Conservation (phyloP, 129 eudicot species). For the Sambucus nigra region DNA sequence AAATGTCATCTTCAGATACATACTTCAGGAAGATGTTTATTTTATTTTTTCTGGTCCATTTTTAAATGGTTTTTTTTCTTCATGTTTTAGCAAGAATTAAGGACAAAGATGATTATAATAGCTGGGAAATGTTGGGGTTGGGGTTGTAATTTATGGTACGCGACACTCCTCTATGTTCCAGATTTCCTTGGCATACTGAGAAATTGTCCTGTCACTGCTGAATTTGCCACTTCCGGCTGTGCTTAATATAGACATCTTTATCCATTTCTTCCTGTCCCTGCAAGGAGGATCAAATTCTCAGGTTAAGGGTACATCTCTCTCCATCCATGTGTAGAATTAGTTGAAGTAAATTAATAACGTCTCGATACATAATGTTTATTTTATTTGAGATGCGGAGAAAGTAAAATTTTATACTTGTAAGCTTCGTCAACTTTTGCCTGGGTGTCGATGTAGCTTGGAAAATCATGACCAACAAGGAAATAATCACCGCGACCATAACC, state of each 20-base stretch:
- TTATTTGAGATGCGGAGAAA: background rate
- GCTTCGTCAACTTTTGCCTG: conserved; percentile 90
- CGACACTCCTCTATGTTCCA: conserved; percentile 76
- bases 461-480: conserved; percentile 94
- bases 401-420: conserved; percentile 61
- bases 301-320: background rate
- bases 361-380: too few species aligned
- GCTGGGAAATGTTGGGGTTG: background rate
- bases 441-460: conserved; percentile 82
- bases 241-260: conserved; percentile 90
- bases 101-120: background rate
- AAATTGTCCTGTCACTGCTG: conserved; percentile 93
- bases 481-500: conserved; percentile 99
- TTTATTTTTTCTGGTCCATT: too few species aligned
- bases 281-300: background rate
- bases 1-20: background rate
- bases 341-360: too few species aligned
- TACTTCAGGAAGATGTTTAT: background rate
- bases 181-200: conserved; percentile 85
- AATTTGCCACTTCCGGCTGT: conserved; percentile 98
- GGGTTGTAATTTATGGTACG: conserved; percentile 30
- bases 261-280: conserved; percentile 97
- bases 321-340: background rate
- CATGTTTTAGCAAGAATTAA: background rate
- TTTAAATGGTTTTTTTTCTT: background rate